Base-by-base conservation (phyloP, 2,329 filamentous ascomycete genomes). In the Fusarium verrucosum region DNA sequence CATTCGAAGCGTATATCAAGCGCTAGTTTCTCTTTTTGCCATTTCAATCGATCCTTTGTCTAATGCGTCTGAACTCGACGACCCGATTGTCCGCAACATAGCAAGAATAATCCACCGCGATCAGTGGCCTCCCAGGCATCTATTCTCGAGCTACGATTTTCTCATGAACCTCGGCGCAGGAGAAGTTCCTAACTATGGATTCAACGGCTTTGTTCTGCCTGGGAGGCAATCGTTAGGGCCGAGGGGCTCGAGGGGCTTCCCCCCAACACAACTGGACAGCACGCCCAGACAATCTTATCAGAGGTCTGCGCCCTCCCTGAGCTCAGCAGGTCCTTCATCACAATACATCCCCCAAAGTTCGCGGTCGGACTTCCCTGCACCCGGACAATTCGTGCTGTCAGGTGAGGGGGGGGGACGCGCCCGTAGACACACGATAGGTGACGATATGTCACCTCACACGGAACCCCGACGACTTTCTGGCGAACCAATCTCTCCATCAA, bases 1-100 rank as follows among this genome's bases (percentile, higher is more conserved):
- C 5, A 82, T 84, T 72, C 79, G 83, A 46, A 79, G 78, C 42
- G 79, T 84, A 7, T 83, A 85, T 68, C 83, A 84, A 65, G 79
- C 76, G 4, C 72, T 87, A 6, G 84, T 85, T 10, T 79, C 78
- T 32, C 72, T 83, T 4, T 84, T 85, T 66, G 75, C 77, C 3
- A 76, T 74, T 61, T 81, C 77, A 3, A 77, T 77, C 11, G 83
- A 86, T 47, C 77, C 78, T 2, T 71, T 78, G 4, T 73, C 76
- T 13, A 68, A 74, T 13, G 78, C 79, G 7, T 64, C 84, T 52
- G 76, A 77, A n/a, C 76, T 77, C 4, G 80, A 86, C 53, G 76
- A 77, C 16, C 76, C 77, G 10, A 69, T 84, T 10, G 74, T 83
- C 54, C 75, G 76, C 32, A 78, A 77, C 5, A 74, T 82, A 2